Base-by-base conservation (phyloP, 2,329 filamentous ascomycete species). In the Penicillium sclerotigenum region DNA sequence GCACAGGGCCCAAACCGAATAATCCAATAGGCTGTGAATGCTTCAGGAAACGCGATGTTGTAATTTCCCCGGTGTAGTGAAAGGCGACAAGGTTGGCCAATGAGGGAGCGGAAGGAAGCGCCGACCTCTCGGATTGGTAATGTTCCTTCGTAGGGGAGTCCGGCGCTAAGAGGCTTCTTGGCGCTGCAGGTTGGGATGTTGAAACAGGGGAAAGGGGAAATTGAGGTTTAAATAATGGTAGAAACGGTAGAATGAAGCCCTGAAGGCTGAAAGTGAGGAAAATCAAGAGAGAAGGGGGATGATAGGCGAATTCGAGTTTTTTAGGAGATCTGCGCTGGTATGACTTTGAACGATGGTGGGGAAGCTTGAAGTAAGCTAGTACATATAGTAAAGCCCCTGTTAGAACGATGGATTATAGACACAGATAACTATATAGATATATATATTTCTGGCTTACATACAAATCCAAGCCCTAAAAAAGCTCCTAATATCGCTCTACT, bases 261-360 rank as follows among this genome's bases (percentile, higher is more conserved):
- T n/a, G 13, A 14, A 20, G 47, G 24, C 34, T 49, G 24, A 2
- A 37, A 20, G 9, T 16, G 29, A 51, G 5, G 20, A 20, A 34
- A 26, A 18, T 24, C 13, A 34, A 51, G 37, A 16, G 47, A 48
- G 50, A 48, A 43, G 45, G 14, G 43, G 16, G 10, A 18, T 36
- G 22, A 31, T 43, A 54, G 42, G 43, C 33, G 49, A 55, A 40
- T 46, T 40, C 46, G 53, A 52, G 46, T 59, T 61, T 64, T 63
- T 61, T 52, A 40, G 29, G 37, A 24, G 61, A 64, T 65, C 62
- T 60, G 62, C 63, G 43, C 60, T 62, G 62, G 63, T 60, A 60
- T 57, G 54, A 54, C 7, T 57, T 49, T 38, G n/a, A n/a, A n/a
- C n/a, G n/a, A n/a, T n/a, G n/a, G n/a, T n/a, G n/a, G n/a, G n/a